A percentile compares a stretch with the other conserved stretches of the same genome.
phyloP scores from a whole-genome alignment of 129 eudicot species.

The Gnaphalium uliginosum region DNA sequence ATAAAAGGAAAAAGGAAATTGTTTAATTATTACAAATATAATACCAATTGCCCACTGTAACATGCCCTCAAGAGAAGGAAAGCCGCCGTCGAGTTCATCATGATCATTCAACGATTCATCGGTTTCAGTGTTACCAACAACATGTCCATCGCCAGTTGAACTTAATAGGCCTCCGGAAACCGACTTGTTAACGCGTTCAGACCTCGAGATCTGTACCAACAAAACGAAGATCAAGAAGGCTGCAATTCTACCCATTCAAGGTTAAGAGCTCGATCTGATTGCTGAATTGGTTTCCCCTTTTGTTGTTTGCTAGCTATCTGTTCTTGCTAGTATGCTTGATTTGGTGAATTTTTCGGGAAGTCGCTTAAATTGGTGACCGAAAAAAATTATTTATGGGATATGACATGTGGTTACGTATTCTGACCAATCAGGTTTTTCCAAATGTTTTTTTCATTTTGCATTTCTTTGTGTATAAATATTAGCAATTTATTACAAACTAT shows the following conservation, averaged over 20 bases:
- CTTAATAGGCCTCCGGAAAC: neutral
- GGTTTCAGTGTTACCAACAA: neutral
- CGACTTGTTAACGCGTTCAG: neutral
- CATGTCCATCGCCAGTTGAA: neutral
- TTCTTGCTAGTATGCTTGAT: neutral
- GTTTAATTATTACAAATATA: neutral
- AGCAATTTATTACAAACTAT: no score
- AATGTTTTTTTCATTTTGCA: neutral
- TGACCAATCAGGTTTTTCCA: neutral
- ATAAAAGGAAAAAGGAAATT: neutral
- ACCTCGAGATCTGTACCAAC: neutral
- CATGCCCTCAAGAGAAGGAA: slow-evolving; percentile 92
- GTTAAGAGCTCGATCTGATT: neutral
- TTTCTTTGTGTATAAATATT: no score
- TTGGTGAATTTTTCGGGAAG: neutral
- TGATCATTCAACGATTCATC: slow-evolving; percentile 39
- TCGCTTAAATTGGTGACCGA: neutral
- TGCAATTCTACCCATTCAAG: neutral
- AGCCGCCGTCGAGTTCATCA: slow-evolving; percentile 80
- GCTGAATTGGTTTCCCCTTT: neutral
- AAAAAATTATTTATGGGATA: neutral
- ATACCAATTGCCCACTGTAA: slow-evolving; percentile 95
- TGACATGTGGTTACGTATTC: neutral
- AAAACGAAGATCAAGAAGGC: neutral
- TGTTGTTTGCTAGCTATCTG: neutral